Evolutionary conservation across 768 basidiomycete species (phyloP).

Genomic region (Macrocybe gigantea): DNA sequence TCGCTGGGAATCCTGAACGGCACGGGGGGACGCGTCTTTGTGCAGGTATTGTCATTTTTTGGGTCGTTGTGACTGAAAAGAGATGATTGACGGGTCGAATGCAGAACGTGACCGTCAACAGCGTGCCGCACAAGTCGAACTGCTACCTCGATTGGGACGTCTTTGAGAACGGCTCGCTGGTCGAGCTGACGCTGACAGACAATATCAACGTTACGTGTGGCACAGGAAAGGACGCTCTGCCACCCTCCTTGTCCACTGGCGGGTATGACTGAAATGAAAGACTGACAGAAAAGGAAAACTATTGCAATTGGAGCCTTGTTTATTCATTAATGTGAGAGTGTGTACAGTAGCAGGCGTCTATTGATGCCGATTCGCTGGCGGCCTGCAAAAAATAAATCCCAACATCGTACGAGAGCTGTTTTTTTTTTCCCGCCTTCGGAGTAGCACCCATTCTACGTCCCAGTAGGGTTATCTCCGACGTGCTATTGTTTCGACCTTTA

Average conservation of each 20-base stretch:
- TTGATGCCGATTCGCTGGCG: too few relatives aligned
- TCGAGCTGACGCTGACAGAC: constrained; percentile 51
- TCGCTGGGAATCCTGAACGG: constrained; percentile 49
- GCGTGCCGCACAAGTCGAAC: constrained; percentile 52
- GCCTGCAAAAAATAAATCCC: too few relatives aligned
- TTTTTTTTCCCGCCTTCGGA: too few relatives aligned
- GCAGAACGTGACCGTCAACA: constrained; percentile 54
- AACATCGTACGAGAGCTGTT: too few relatives aligned
- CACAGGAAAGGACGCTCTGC: constrained; percentile 35
- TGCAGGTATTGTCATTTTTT: constrained; percentile 28
- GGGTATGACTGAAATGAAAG: constrained; percentile 35
- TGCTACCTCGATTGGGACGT: constrained; percentile 65
- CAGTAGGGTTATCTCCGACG: too few relatives aligned
- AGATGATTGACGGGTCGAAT: neutral
- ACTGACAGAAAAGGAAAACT: too few relatives aligned
- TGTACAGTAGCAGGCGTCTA: too few relatives aligned
- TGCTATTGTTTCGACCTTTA: too few relatives aligned
- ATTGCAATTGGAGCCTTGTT: too few relatives aligned
- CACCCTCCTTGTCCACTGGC: constrained; percentile 62
- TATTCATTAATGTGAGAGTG: too few relatives aligned
- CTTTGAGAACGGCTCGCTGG: constrained; percentile 44
- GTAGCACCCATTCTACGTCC: too few relatives aligned
- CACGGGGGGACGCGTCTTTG: constrained; percentile 49
- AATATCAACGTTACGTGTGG: constrained; percentile 52
- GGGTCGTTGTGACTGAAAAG: too few relatives aligned